Base-by-base conservation (phyloP, 495 filamentous ascomycete genomes). In the Apodospora peruviana region DNA sequence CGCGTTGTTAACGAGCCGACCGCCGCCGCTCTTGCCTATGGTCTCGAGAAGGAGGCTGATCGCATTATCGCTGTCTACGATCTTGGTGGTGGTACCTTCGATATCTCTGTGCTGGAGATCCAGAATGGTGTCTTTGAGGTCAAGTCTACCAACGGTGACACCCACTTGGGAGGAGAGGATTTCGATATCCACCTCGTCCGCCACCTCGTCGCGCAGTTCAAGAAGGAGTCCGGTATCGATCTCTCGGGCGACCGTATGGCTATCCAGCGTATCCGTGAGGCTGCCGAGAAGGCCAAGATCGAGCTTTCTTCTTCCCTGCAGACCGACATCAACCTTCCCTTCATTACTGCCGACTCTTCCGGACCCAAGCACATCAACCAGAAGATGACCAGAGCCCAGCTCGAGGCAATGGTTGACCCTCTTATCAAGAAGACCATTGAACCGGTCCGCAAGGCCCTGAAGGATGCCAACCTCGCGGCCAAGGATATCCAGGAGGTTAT, bases 211-310 rank as follows among this genome's bases (percentile, higher is more conserved):
- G 79, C 86, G 69, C 82, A 94, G 65, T 98, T 98, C 80, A 96
- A 96, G 87, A 88, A 87, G 72, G 89, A 96, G 48, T 86, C 86
- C 24, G 85, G 89, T 45, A 88, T 97, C 51, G 94, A 98, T 69
- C 81, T 98, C 43, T 86, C 87, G 29, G 73, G 72, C 56, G 93
- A 98, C 79, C 91, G 93, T 63, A 97, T 98, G 93, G 93, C 93
- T 49, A 94, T 98, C 59, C 93, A 98, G 79, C 82, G 93, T 76
- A 96, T 98, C 69, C 93, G 93, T 74, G 93, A 98, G 77, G 93
- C 93, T 54, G 93, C 94, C 53, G 93, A 98, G 83, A 98, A 98
- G 84, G 93, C 93, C 65, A 98, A 98, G 88, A 98, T 97, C 64
- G 93, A 98, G 75, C 81, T 98, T 53, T 97, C 93, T 2, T 96